Conservation (phyloP, 225 moss, liverwort and hornwort genomes). For the Pseudoscleropodium purum region DNA sequence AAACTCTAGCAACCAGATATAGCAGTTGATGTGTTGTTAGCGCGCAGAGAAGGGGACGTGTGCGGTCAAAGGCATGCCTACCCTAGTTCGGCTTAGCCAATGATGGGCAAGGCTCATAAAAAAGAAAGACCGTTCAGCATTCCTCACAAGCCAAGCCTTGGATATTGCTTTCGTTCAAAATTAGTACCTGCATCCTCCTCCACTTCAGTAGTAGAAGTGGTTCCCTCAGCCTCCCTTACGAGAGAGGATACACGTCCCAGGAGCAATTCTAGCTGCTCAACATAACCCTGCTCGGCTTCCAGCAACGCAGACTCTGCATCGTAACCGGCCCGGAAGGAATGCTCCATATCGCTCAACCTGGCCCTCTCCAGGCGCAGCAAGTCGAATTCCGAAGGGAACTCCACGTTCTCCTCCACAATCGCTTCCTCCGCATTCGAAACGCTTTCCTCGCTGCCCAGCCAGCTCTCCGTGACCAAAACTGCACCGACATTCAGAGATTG, state of each 20-base stretch:
- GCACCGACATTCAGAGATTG: slow-evolving; percentile 7
- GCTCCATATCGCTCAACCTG: slow-evolving; percentile 75
- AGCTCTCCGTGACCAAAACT: slow-evolving; percentile 35
- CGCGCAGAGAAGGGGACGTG: neutral
- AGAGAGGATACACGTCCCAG: slow-evolving; percentile 5
- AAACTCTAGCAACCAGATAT: too few relatives aligned
- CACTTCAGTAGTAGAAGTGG: neutral
- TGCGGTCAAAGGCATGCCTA: neutral
- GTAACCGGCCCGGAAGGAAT: slow-evolving; percentile 21
- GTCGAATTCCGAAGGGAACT: slow-evolving; percentile 60
- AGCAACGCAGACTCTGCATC: slow-evolving; percentile 15
- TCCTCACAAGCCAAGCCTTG: neutral
- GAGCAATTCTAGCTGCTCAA: slow-evolving; percentile 7
- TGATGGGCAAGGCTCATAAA: neutral
- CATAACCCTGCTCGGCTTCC: slow-evolving; percentile 20
- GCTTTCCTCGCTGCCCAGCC: slow-evolving; percentile 42
- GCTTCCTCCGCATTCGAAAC: slow-evolving; percentile 38
- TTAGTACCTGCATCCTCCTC: slow-evolving; percentile 4
- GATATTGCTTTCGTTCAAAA: neutral
- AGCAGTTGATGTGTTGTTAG: neutral
- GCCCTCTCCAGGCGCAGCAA: slow-evolving; percentile 76
- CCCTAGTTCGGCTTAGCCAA: neutral
- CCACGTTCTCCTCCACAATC: slow-evolving; percentile 13
- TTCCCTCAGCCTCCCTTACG: slow-evolving; percentile 1
- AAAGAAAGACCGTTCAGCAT: neutral